Evolutionary conservation across 2,329 filamentous ascomycete genomes (phyloP).

Genomic region (Cladobotryum protrusum): DNA sequence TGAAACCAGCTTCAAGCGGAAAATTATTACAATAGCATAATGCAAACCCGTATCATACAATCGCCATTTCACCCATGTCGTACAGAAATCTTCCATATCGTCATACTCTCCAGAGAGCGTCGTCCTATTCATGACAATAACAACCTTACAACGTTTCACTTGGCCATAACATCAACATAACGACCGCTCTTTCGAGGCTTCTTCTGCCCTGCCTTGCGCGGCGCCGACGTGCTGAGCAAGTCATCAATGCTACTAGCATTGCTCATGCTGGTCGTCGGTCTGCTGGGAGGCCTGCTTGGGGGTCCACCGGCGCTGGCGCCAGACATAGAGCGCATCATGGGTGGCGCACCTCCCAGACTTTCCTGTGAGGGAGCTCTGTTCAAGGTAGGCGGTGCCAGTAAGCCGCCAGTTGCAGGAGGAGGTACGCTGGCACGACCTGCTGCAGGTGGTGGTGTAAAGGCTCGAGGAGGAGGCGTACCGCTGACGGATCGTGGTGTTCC

Average conservation of each 20-base stretch:
- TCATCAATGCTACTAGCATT: conserved; percentile 95
- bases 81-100: conserved; percentile 7
- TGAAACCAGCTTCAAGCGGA: neutral
- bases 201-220: conserved; percentile 59
- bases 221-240: conserved; percentile 67
- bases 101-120: neutral
- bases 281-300: conserved; percentile 51
- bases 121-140: conserved; percentile 5
- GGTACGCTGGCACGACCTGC: conserved; percentile 26
- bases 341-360: conserved; percentile 30
- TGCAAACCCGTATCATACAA: conserved; percentile 10
- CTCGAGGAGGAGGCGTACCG: conserved; percentile 44
- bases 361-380: conserved; percentile 31
- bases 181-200: conserved; percentile 76
- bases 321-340: conserved; percentile 44
- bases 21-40: conserved; percentile 5
- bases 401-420: conserved; percentile 23
- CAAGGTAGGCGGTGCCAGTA: conserved; percentile 24
- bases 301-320: conserved; percentile 37
- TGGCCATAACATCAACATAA: conserved; percentile 95
- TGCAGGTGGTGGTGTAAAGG: conserved; percentile 27
- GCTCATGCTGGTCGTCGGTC: conserved; percentile 76
- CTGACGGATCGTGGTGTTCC: conserved; percentile 48
- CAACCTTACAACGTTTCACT: conserved; percentile 32
- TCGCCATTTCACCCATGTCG: neutral